These are phyloP conservation scores for Zygosaccharomyces bisporus DNA, from an alignment of 805 yeast genomes.

Conservation along the genomic window DNA sequence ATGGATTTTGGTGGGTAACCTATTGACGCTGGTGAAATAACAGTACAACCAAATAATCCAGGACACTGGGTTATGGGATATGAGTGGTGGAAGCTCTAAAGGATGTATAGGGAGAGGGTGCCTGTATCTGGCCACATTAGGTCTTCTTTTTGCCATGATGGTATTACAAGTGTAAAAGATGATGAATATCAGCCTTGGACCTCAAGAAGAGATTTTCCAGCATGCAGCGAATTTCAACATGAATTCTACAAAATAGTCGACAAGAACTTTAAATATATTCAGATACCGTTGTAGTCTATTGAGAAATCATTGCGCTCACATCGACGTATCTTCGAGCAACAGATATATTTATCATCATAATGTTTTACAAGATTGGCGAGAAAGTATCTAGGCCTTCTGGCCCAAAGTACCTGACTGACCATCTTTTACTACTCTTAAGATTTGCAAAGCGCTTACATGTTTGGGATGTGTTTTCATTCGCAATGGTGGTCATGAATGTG, in stretches of 20 bases:
- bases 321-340: conserved; percentile 47
- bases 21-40: conserved; percentile 27
- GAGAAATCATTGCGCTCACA: conserved; percentile 73
- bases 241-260: background rate
- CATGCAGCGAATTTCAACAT: no score
- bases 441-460: no score
- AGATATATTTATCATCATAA: conserved; percentile 33
- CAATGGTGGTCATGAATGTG: no score
- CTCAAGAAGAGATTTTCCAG: background rate
- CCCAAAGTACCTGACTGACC: background rate
- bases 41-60: conserved; percentile 47
- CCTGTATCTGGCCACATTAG: conserved; percentile 36
- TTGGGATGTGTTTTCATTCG: no score
- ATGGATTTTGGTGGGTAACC: conserved; percentile 18
- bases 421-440: no score
- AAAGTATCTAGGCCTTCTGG: conserved; percentile 1
- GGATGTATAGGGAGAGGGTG: conserved; percentile 60
- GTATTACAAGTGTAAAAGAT: background rate
- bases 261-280: conserved; percentile 36
- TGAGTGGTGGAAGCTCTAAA: conserved; percentile 46
- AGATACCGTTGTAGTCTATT: conserved; percentile 98
- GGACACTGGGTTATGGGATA: conserved; percentile 67
- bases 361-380: conserved; percentile 11
- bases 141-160: conserved; percentile 36
- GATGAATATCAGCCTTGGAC: background rate